Evolutionary conservation across 1,284 basidiomycete genomes (phyloP), one percentile per base, ranked within the genome.

Genomic region (Ganoderma sinense): DNA sequence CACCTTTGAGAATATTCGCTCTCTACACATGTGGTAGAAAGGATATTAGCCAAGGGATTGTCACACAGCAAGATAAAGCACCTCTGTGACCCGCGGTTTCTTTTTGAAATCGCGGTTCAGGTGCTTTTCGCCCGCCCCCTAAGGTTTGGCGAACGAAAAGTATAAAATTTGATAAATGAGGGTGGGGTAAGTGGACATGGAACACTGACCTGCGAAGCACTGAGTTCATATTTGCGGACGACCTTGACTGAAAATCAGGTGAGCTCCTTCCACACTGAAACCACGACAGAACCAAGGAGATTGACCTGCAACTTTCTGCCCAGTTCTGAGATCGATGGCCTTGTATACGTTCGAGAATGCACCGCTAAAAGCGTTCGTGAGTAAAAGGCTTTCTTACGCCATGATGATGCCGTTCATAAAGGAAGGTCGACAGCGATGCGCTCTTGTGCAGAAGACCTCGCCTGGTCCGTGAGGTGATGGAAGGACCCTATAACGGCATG

Each of bases 271-370:
- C 59, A 26, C 43, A 64, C 66, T 56, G 62, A 20, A 59, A 43
- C 23, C 48, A 13, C 48, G 69, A 60, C 63, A 33, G 39, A 68
- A 67, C 66, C 11, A 10, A 59, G 67, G 65, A 62, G 8, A 82
- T 84, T 71, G 78, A 95, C 97, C 90, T 73, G 98, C 98, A 43
- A 98, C 95, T 82, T 94, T 94, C 79, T 91, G 86, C 23, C 92
- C 91, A 20, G 92, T 92, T 66, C 87, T 84, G 67, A 90, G 84
- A 82, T 98, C 94, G 66, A 94, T 78, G 2, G 97, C 98, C 81
- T 96, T 96, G 88, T 98, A 99, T 3, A 99, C 98, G 79, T 98
- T 96, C 14, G 97, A 99, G 81, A 99, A 99, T 48, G 98, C 98
- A 73, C 98, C 98, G 77, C 94, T 95, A 71, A 13, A 53, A 23